Percentiles rank a stretch among this genome's conserved stretches.
These are phyloP conservation scores for Lepiota venenata DNA, from an alignment of 768 basidiomycete genomes.

Conservation along the genomic window DNA sequence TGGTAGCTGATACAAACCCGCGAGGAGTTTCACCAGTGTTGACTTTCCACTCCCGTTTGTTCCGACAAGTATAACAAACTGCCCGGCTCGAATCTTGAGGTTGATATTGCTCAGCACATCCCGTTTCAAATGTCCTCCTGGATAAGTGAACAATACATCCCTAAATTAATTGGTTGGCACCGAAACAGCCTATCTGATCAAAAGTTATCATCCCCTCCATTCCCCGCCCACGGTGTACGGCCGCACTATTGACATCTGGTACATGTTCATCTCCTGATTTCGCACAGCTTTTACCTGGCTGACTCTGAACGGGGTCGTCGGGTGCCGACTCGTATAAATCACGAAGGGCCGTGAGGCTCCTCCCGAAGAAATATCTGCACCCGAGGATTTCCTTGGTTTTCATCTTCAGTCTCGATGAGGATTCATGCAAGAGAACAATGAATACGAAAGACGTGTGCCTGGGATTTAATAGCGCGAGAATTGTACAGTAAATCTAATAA, in stretches of 20 bases:
- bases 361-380: neutral
- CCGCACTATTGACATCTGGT: neutral
- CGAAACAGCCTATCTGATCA: too few species aligned
- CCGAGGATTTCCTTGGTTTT: slow-evolving; percentile 12
- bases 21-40: slow-evolving; percentile 34
- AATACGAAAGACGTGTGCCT: slow-evolving; percentile 17
- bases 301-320: slow-evolving; percentile 12
- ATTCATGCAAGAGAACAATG: slow-evolving; percentile 22
- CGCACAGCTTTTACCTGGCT: neutral
- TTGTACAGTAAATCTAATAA: slow-evolving; percentile 18
- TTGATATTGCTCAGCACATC: slow-evolving; percentile 28
- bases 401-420: slow-evolving; percentile 13
- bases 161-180: slow-evolving; percentile 14
- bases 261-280: neutral
- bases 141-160: too few species aligned
- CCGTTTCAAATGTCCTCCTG: slow-evolving; percentile 22
- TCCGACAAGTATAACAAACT: too few species aligned
- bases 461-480: too few species aligned
- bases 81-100: slow-evolving; percentile 31
- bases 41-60: slow-evolving; percentile 38
- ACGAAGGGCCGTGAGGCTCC: neutral
- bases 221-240: neutral
- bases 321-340: neutral
- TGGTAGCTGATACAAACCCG: slow-evolving; percentile 30
- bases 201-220: neutral